Conservation (phyloP, 2,329 filamentous ascomycete genomes). For the Harringtonia lauricola region DNA sequence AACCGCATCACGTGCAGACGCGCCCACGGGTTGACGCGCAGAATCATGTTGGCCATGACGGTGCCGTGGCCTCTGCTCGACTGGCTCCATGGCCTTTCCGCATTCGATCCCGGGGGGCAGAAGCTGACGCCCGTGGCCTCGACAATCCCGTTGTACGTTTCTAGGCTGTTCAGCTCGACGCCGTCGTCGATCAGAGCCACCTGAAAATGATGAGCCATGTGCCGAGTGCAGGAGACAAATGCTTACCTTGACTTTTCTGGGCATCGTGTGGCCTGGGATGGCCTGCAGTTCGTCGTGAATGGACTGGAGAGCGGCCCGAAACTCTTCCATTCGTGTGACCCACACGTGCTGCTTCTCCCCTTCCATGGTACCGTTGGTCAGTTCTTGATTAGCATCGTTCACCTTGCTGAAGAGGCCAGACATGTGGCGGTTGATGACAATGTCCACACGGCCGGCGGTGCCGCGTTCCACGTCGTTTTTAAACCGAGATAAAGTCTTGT, state of each 20-base stretch:
- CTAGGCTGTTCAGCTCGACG: conserved; percentile 19
- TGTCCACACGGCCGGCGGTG: neutral
- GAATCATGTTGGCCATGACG: conserved; percentile 18
- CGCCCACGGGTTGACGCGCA: conserved; percentile 14
- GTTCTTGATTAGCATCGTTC: neutral
- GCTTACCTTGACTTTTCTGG: conserved; percentile 16
- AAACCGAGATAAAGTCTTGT: neutral
- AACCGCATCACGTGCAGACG: conserved; percentile 13
- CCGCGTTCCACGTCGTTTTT: neutral
- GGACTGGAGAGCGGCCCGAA: conserved; percentile 8
- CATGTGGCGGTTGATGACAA: neutral
- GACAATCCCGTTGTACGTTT: conserved; percentile 7
- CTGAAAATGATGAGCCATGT: neutral
- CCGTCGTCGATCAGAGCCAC: conserved; percentile 27
- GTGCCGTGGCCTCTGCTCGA: conserved; percentile 19
- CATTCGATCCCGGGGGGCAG: conserved; percentile 10
- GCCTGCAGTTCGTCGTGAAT: neutral
- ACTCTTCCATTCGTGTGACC: conserved; percentile 17
- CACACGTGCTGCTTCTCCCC: conserved; percentile 14
- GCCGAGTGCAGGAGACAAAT: no score
- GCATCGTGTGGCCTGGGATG: conserved; percentile 7
- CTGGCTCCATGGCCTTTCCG: conserved; percentile 17
- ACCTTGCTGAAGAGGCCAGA: neutral
- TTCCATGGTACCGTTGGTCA: conserved; percentile 1
- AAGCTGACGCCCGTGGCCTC: conserved; percentile 18